A percentile compares a stretch with the other conserved stretches of the same genome.
Conservation (phyloP, 2,329 filamentous ascomycete species). For the Nannizziopsis barbatae region DNA sequence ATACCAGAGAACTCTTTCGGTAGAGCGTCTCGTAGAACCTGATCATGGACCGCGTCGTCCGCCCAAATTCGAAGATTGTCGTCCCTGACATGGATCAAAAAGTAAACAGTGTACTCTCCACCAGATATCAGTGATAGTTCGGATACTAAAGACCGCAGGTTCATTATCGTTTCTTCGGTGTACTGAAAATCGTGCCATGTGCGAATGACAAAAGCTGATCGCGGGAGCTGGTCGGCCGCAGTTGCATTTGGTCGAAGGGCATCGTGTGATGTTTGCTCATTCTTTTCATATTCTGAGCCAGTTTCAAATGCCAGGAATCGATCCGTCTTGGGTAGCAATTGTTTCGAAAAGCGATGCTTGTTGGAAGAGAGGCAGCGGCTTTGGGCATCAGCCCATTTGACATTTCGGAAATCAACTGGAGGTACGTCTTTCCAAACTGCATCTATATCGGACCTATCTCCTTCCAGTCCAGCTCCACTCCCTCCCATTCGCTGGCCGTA, state of each 20-base stretch:
- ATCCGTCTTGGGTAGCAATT: slow-evolving; percentile 29
- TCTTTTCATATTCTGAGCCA: slow-evolving; percentile 11
- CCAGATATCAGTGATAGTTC: slow-evolving; percentile 68
- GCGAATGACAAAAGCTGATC: slow-evolving; percentile 66
- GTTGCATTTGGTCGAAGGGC: slow-evolving; percentile 7
- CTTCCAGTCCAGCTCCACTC: slow-evolving; percentile 71
- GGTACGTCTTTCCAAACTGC: slow-evolving; percentile 60
- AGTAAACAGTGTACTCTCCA: slow-evolving; percentile 71
- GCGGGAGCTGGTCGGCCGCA: slow-evolving; percentile 29
- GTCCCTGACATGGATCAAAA: slow-evolving; percentile 76
- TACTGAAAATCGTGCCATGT: slow-evolving; percentile 72
- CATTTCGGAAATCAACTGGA: slow-evolving; percentile 63
- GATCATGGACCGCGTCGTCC: slow-evolving; percentile 60
- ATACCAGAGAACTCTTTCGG: slow-evolving; percentile 77
- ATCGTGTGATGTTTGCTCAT: slow-evolving; percentile 5
- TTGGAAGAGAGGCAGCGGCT: slow-evolving; percentile 63
- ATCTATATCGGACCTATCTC: slow-evolving; percentile 70
- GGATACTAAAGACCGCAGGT: slow-evolving; percentile 68
- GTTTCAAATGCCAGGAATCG: slow-evolving; percentile 19
- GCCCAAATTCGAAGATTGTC: slow-evolving; percentile 70
- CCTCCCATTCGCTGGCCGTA: slow-evolving; percentile 71
- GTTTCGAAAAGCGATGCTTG: slow-evolving; percentile 51
- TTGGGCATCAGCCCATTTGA: slow-evolving; percentile 72
- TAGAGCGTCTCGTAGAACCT: slow-evolving; percentile 59
- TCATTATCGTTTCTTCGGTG: slow-evolving; percentile 64